Evolutionary conservation across 768 basidiomycete species (phyloP), one percentile per base, ranked within the genome.

Genomic region (Chalciporus piperatus): DNA sequence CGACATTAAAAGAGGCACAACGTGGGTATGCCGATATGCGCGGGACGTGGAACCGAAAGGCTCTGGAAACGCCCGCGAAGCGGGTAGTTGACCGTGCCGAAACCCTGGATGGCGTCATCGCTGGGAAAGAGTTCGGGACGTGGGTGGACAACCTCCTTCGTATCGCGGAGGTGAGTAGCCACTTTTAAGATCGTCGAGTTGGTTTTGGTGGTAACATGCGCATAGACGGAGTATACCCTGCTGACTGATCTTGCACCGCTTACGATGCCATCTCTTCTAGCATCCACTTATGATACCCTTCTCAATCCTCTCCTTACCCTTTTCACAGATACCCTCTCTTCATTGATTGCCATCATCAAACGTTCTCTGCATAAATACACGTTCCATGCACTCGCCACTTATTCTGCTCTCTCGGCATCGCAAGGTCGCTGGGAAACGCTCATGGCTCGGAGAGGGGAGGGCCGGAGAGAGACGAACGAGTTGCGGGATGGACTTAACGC

Each of bases 11-110:
- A 60, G 90, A 92, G 17, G 88, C 89, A 6, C 89, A 90, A 67
- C 76, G 77, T 49, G 90, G 90, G 1, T 92, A 89, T 55, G 90
- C 88, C 0, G 89, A 92, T 57, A 92, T 92, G 89, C 79, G 91
- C 23, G 89, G 89, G 11, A 76, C 73, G 12, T 92, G 91, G 91
- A 77, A 75, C 38, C 78, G 78, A 54, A 89, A 85, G 60, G 87
- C 88, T 47, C 66, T 92, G 19, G 91, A 92, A 60, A 74, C 74
- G 7, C 83, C 84, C 57, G 87, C 81, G 3, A 85, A 84, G 58
- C 74, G 87, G 9, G 73, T 86, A 9, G 72, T 90, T 1, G 87
- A 88, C 30, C 72, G 87, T 12, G 83, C 85, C 1, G 87, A 89
- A 51, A 85, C 78, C 0, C 72, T 83, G 8, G 86, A 89, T 54